These are phyloP conservation scores for Hemileccinum rubropunctum DNA, from an alignment of 768 basidiomycete genomes.

Conservation along the genomic window DNA sequence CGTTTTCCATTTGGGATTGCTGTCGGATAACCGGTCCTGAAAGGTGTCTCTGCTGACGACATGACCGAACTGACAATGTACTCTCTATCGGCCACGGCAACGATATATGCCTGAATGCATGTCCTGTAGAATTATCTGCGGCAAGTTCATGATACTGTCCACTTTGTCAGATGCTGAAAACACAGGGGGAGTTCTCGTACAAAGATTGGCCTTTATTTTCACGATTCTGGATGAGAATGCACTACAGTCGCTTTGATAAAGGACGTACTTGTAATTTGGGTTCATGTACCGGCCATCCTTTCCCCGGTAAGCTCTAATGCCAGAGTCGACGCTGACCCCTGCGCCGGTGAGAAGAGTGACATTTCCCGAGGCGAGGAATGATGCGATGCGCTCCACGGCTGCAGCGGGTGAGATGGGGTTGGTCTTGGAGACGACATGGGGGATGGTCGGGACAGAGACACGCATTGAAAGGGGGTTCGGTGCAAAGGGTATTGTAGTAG, in stretches of 20 bases:
- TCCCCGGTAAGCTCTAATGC: slow-evolving; percentile 92
- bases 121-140: slow-evolving; percentile 66
- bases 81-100: slow-evolving; percentile 45
- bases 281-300: slow-evolving; percentile 84
- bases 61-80: slow-evolving; percentile 77
- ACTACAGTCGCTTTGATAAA: too few species aligned
- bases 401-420: slow-evolving; percentile 43
- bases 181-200: slow-evolving; percentile 20
- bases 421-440: slow-evolving; percentile 45
- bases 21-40: slow-evolving; percentile 66
- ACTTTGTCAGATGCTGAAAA: slow-evolving; percentile 10
- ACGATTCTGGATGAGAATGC: background rate
- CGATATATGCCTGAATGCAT: slow-evolving; percentile 59
- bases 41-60: slow-evolving; percentile 62
- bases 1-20: slow-evolving; percentile 79
- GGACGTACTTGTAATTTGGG: slow-evolving; percentile 77
- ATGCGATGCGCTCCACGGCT: slow-evolving; percentile 58
- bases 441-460: slow-evolving; percentile 73
- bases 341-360: slow-evolving; percentile 82
- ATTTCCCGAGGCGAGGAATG: slow-evolving; percentile 70
- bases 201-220: slow-evolving; percentile 62
- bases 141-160: slow-evolving; percentile 75
- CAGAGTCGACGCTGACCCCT: slow-evolving; percentile 93
- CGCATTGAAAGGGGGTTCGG: slow-evolving; percentile 49
- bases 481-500: background rate